Evolutionary conservation across 2,329 filamentous ascomycete species (phyloP), one percentile per base, ranked within the genome.

Genomic region (Calcarisporium arbuscula): DNA sequence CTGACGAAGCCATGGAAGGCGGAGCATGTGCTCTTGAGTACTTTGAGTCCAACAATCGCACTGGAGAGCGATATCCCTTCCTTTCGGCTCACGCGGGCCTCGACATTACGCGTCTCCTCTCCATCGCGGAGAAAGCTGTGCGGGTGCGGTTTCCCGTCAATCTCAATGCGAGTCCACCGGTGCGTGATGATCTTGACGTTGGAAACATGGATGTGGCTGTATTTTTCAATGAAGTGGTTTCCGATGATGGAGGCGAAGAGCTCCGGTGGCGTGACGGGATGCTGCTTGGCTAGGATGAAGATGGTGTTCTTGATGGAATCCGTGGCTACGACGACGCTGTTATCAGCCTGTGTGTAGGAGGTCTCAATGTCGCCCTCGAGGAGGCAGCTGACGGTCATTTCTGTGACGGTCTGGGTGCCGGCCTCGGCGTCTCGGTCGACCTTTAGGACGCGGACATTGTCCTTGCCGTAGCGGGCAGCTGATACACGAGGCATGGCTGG

Each of bases 261-360:
- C 70, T 98, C 92, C 1, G 92, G 90, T 12, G 92, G 89, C 49
- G 82, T 87, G 50, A 98, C 84, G 21, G 89, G 85, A 67, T 94
- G 73, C 65, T 94, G 82, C 68, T 95, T 95, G 54, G 92, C 90
- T 56, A 86, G 82, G 65, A 98, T 88, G 70, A 92, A 95, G 57
- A 85, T 81, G 51, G 85, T 96, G 67, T 98, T 95, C 71, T 98
- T 98, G 68, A 96, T 94, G 18, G 88, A 90, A 64, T 98, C 92
- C 41, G 92, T 98, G 44, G 92, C 88, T 41, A 98, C 90, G 39
- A 98, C 79, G 46, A 94, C 85, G 52, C 82, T 85, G 73, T 98
- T 98, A 69, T 98, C 89, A 50, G 87, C 90, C 54, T 76, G 63
- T 42, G 90, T 98, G 73, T 95, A 98, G 45, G 86, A 94, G 43